Evolutionary conservation across 257 asterid genomes (phyloP), one percentile per base, ranked within the genome.

Genomic region (Linderniella brevidens): DNA sequence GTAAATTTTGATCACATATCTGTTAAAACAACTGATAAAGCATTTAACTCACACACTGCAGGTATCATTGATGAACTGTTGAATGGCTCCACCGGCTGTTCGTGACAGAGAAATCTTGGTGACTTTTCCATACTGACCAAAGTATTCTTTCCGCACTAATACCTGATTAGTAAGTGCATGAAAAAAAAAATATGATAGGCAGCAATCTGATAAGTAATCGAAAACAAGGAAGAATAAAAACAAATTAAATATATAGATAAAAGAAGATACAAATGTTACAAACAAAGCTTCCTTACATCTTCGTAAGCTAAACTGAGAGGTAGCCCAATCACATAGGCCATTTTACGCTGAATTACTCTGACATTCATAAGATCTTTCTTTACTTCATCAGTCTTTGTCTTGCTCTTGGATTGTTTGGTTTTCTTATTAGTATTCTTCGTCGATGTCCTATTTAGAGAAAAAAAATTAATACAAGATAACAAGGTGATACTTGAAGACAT

Each of bases 51-150:
- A 88, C 95, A 78, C 92, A 17, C 97, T 88, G 70, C 90, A 88
- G 48, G 95, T 70, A 54, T 84, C 93, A 64, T 88, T 70, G 54
- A 73, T 45, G 62, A 88, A 80, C 56, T 80, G 93, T 59, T 88
- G 97, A 64, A 88, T 55, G 49, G 90, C 65, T 45, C 93, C 97
- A 68, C 95, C 95, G 56, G 93, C 90, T 19, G 93, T 80, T 64
- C 97, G 73, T 19, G 97, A 88, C 54, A 88, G 86, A 53, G 95
- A 80, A 48, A 88, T 75, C 70, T 88, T 84, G 20, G 86, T 61
- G 53, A 88, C 74, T 66, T 80, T 88, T 35, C 97, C 95, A 57
- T 88, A 88, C 69, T 80, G 93, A 65, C 95, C 93, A 69, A 88
- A 88, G 67, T 80, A 83, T 49, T 88, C 92, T 60, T 68, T 88